Base-by-base conservation (phyloP, 495 filamentous ascomycete genomes). In the Podospora appendiculata region DNA sequence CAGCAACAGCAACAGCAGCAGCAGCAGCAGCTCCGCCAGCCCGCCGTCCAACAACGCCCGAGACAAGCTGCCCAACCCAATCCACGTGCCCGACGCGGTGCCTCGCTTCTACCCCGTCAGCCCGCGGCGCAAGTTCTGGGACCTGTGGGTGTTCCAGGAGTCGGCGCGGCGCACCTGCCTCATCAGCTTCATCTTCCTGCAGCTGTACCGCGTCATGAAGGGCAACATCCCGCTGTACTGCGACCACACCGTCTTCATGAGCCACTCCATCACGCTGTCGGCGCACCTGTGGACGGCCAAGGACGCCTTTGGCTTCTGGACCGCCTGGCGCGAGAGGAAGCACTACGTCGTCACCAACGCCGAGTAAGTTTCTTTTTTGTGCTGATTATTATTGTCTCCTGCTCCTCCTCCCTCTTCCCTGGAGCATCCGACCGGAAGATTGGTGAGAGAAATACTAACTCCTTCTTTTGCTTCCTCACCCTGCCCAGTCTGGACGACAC, bases 101-200 rank as follows among this genome's bases (percentile, higher is more conserved):
- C 65, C 17, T 64, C 72, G 34, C 55, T 71, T 52, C 48, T 75
- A 50, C 54, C 74, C 53, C 34, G 69, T 40, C 59, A 68, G 44
- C 25, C 25, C 25, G 5, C 56, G 63, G 62, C 2, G 59, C 13
- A 50, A 60, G 8, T 69, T 74, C 50, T 79, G 72, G 72, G 51
- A 62, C 7, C 60, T 57, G 6, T 79, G 74, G 74, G 54, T 70
- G 1, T 62, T 73, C 35, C 68, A 76, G 39, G 76, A 79, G 52
- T 79, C 76, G 2, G 64, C 71, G 3, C 65, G 74, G 1, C 65
- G 74, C 17, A 79, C 76, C 4, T 65, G 72, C 4, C 63, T 79
- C 2, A 55, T 74, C 10, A 60, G 63, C 6, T 67, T 69, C 55
- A 71, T 69, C 43, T 66, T 77, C 43, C 48, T 67, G 0, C 59